Evolutionary conservation across 2,329 filamentous ascomycete genomes (phyloP).

Genomic region (Dryadomyces sulphureus): DNA sequence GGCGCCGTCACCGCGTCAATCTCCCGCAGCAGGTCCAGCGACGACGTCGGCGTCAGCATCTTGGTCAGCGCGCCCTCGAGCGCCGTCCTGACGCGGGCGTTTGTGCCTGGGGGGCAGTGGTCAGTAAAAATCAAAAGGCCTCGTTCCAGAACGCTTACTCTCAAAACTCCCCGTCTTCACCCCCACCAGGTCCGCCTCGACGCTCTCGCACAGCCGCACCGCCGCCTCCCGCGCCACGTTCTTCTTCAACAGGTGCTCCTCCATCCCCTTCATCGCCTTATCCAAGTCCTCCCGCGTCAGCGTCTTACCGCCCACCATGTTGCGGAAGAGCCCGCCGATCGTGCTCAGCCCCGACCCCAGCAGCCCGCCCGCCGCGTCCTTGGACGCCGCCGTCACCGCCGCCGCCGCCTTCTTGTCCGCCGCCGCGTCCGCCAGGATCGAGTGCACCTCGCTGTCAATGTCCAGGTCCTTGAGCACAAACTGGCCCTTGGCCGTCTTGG

Average conservation of each 20-base stretch:
- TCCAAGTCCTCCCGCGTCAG: conserved; percentile 79
- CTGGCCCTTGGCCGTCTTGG: conserved; percentile 76
- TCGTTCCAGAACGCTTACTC: conserved; percentile 29
- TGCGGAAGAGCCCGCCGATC: conserved; percentile 79
- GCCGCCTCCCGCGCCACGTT: conserved; percentile 94
- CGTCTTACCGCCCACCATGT: conserved; percentile 87
- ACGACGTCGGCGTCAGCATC: conserved; percentile 90
- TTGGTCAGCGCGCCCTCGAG: conserved; percentile 89
- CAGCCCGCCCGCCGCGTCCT: conserved; percentile 40
- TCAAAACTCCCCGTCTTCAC: conserved; percentile 89
- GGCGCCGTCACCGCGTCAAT: conserved; percentile 68
- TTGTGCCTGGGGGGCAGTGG: conserved; percentile 37
- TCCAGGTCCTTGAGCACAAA: conserved; percentile 69
- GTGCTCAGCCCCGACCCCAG: conserved; percentile 69
- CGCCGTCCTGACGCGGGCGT: conserved; percentile 65
- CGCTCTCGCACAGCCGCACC: conserved; percentile 76
- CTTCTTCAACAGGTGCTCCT: conserved; percentile 85
- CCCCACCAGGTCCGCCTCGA: conserved; percentile 78
- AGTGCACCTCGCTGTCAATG: conserved; percentile 80
- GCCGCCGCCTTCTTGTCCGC: conserved; percentile 20
- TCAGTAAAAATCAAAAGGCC: conserved; percentile 10
- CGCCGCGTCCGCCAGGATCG: conserved; percentile 67
- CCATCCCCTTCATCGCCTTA: conserved; percentile 90
- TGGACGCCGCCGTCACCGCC: conserved; percentile 26
- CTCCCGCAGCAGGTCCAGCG: conserved; percentile 83